These are phyloP conservation scores for Fusarium algeriense DNA, from an alignment of 2,329 filamentous ascomycete genomes.

Conservation along the genomic window DNA sequence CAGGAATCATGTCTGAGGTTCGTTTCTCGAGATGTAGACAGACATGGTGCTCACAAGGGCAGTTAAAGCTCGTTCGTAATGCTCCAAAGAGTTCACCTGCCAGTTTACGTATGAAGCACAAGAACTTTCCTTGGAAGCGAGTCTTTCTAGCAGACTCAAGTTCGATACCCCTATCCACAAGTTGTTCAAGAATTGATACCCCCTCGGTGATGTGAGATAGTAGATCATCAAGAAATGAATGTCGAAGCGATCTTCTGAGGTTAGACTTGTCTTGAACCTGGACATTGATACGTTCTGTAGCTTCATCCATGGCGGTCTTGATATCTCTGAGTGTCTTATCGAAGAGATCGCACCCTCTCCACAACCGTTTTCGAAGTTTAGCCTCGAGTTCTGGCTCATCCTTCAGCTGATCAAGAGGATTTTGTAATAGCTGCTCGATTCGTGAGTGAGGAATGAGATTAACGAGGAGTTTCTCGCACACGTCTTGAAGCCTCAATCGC, in stretches of 20 bases:
- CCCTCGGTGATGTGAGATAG: neutral
- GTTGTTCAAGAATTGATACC: neutral
- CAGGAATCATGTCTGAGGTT: neutral
- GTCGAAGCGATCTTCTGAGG: neutral
- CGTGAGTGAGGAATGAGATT: neutral
- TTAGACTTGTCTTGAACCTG: neutral
- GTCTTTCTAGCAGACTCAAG: neutral
- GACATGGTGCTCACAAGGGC: neutral
- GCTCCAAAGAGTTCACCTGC: neutral
- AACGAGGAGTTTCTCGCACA: accelerated
- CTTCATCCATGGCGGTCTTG: neutral
- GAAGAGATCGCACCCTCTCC: neutral
- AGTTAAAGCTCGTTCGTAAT: neutral
- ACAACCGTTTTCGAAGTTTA: neutral
- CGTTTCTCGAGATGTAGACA: neutral
- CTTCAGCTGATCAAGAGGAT: accelerated
- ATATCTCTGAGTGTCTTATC: accelerated
- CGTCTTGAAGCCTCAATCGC: neutral
- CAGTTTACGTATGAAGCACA: neutral
- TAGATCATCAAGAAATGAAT: neutral
- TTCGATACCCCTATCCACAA: neutral
- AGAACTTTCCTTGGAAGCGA: neutral
- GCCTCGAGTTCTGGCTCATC: neutral
- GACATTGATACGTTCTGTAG: neutral
- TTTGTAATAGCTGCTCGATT: too few species aligned